Evolutionary conservation across 2,329 filamentous ascomycete species (phyloP).

Genomic region (Aspergillus eucalypticola): DNA sequence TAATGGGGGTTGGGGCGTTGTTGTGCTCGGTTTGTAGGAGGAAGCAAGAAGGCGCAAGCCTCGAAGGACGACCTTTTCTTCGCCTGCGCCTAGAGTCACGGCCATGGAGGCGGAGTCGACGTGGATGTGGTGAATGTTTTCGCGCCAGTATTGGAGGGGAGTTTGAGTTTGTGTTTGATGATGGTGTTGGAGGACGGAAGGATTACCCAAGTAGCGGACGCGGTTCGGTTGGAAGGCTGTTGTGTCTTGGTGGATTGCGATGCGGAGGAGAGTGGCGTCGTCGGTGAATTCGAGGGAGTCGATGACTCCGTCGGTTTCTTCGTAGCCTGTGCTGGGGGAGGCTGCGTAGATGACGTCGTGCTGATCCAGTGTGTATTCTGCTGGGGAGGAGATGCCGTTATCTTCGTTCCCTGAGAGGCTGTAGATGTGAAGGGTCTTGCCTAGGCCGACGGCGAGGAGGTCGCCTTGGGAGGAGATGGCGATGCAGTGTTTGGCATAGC

Average conservation of each 20-base stretch:
- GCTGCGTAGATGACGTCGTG: slow-evolving; percentile 4
- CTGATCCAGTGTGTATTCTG: slow-evolving; percentile 19
- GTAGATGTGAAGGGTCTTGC: slow-evolving; percentile 25
- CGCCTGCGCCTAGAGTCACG: slow-evolving; percentile 7
- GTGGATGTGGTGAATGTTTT: slow-evolving; percentile 19
- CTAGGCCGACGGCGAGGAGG: slow-evolving; percentile 21
- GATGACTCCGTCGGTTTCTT: slow-evolving; percentile 23
- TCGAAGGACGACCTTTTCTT: slow-evolving; percentile 16
- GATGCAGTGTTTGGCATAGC: slow-evolving; percentile 18
- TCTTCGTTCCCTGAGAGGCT: slow-evolving; percentile 10
- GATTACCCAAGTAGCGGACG: slow-evolving; percentile 25
- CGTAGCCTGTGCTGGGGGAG: slow-evolving; percentile 10
- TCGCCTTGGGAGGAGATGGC: slow-evolving; percentile 19
- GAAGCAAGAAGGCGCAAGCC: slow-evolving; percentile 19
- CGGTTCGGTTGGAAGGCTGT: slow-evolving; percentile 19
- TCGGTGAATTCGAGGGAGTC: slow-evolving; percentile 23
- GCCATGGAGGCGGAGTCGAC: slow-evolving; percentile 24
- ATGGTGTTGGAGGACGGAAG: not conserved
- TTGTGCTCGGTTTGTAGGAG: slow-evolving; percentile 2
- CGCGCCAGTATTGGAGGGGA: slow-evolving; percentile 21
- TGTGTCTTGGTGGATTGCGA: slow-evolving; percentile 19
- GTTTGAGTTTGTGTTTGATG: too few species aligned
- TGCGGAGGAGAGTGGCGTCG: slow-evolving; percentile 22
- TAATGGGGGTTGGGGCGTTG: not conserved
- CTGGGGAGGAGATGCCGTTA: slow-evolving; percentile 10